These are phyloP conservation scores for Pyrenula aspistea DNA, from an alignment of 495 filamentous ascomycete species.

Conservation along the genomic window DNA sequence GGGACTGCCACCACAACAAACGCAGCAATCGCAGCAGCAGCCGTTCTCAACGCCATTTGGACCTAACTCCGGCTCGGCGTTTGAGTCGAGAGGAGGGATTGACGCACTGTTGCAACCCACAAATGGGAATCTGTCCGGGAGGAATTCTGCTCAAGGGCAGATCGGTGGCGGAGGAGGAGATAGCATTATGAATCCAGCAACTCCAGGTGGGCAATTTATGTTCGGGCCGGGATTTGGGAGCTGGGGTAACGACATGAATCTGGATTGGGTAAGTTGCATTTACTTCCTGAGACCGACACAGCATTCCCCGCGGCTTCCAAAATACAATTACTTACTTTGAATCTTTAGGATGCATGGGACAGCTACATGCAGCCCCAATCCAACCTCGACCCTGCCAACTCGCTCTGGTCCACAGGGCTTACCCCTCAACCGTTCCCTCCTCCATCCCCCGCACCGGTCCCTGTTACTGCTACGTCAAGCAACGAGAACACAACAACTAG, in stretches of 20 bases:
- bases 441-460: constrained; percentile 36
- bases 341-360: constrained; percentile 43
- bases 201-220: constrained; percentile 11
- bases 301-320: too few species aligned
- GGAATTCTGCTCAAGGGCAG: constrained; percentile 6
- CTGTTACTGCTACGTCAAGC: too few species aligned
- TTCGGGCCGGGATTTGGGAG: constrained; percentile 37
- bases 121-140: constrained; percentile 10
- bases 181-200: constrained; percentile 33
- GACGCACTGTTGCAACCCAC: constrained; percentile 9
- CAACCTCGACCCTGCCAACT: constrained; percentile 29
- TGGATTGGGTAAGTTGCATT: constrained; percentile 61
- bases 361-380: constrained; percentile 37
- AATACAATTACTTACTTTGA: background rate
- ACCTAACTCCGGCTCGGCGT: constrained; percentile 23
- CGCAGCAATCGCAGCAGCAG: constrained; percentile 19
- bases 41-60: constrained; percentile 17
- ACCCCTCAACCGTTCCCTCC: constrained; percentile 47
- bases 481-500: background rate
- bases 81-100: constrained; percentile 18
- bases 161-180: constrained; percentile 24
- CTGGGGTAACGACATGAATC: constrained; percentile 51
- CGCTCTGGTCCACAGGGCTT: constrained; percentile 33
- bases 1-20: constrained; percentile 8
- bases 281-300: too few species aligned